A percentile compares a stretch with the other conserved stretches of the same genome.
These are phyloP conservation scores for Butyriboletus appendiculatus DNA, from an alignment of 1,284 basidiomycete genomes.

Conservation along the genomic window DNA sequence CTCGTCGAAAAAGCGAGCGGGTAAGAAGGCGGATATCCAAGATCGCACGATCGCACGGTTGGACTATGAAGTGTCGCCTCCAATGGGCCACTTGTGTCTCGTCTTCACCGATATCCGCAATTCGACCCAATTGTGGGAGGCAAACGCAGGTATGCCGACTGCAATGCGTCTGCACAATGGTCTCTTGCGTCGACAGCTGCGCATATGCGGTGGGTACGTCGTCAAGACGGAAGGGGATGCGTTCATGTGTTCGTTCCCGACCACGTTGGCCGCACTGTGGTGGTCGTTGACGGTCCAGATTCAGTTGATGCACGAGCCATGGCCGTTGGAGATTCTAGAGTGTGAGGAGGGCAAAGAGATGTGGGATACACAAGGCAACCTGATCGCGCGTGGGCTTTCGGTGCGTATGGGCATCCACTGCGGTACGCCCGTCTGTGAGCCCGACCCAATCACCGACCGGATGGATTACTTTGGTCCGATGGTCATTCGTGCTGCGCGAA, in stretches of 20 bases:
- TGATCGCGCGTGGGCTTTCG: constrained; percentile 88
- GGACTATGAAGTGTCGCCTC: constrained; percentile 84
- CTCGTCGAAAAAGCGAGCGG: constrained; percentile 39
- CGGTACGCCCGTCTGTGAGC: constrained; percentile 89
- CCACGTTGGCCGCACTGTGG: constrained; percentile 83
- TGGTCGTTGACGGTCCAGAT: constrained; percentile 93
- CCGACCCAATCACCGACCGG: constrained; percentile 90
- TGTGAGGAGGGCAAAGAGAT: constrained; percentile 90
- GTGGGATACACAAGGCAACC: constrained; percentile 64
- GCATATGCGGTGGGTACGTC: constrained; percentile 95
- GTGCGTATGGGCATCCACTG: constrained; percentile 99
- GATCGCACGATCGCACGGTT: constrained; percentile 62
- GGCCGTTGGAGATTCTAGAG: constrained; percentile 95
- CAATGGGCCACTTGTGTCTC: constrained; percentile 87
- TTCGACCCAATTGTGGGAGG: constrained; percentile 97
- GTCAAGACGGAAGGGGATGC: constrained; percentile 99
- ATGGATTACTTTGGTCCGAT: constrained; percentile 99
- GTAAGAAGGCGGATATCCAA: constrained; percentile 48
- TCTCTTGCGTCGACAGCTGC: constrained; percentile 83
- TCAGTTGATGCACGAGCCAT: constrained; percentile 82
- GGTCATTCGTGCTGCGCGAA: constrained; percentile 91
- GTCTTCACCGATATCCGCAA: constrained; percentile 99
- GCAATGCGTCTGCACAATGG: constrained; percentile 94
- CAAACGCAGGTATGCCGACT: constrained; percentile 93
- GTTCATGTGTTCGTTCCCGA: constrained; percentile 98